Conservation (phyloP, 2,329 filamentous ascomycete species). For the Microdochium paspali region DNA sequence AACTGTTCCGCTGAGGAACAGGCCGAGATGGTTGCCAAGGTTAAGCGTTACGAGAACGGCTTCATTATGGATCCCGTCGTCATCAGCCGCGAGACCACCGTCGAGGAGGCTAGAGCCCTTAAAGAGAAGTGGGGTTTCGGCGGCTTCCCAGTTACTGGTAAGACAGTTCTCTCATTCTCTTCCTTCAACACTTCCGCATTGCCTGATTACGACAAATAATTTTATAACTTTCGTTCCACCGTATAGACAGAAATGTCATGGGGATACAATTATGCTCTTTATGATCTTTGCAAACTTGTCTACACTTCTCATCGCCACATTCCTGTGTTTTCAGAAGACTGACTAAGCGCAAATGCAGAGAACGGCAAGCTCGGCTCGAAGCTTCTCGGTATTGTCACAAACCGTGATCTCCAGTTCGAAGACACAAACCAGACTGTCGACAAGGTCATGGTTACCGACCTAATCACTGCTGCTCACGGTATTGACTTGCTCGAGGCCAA, state of each 20-base stretch:
- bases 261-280: slow-evolving; percentile 55
- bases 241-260: slow-evolving; percentile 83
- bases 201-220: slow-evolving; percentile 72
- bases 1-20: slow-evolving; percentile 97
- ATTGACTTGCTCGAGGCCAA: slow-evolving; percentile 85
- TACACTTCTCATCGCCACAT: slow-evolving; percentile 2
- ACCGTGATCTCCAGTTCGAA: slow-evolving; percentile 97
- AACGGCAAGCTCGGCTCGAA: slow-evolving; percentile 88
- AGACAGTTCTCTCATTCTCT: slow-evolving; percentile 29
- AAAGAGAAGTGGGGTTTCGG: slow-evolving; percentile 99
- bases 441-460: slow-evolving; percentile 89
- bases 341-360: slow-evolving; percentile 47
- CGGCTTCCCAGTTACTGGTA: slow-evolving; percentile 97
- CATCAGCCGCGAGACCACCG: slow-evolving; percentile 76
- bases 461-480: slow-evolving; percentile 77
- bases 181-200: slow-evolving; percentile 17
- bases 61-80: slow-evolving; percentile 97
- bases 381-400: slow-evolving; percentile 94
- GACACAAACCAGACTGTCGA: slow-evolving; percentile 67
- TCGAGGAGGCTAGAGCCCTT: slow-evolving; percentile 80
- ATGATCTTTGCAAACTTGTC: slow-evolving; percentile 24
- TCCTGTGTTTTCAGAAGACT: slow-evolving; percentile 18
- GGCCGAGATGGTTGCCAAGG: slow-evolving; percentile 98
- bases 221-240: slow-evolving; percentile 99
- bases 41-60: slow-evolving; percentile 98